Evolutionary conservation across 2,329 filamentous ascomycete species (phyloP).

Genomic region (Fusarium anguioides): DNA sequence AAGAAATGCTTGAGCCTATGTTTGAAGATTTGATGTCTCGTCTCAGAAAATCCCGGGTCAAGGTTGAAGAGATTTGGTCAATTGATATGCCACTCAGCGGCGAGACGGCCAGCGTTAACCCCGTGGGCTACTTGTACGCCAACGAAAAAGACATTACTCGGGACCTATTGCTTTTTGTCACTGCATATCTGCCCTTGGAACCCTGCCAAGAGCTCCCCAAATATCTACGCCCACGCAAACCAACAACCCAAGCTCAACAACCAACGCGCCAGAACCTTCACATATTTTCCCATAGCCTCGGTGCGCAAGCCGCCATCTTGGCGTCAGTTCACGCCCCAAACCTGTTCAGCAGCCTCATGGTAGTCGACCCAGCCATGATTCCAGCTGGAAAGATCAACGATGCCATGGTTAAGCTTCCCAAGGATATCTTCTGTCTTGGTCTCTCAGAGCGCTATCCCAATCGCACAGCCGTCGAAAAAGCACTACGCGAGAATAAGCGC

Average conservation of each 20-base stretch:
- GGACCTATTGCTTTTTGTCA: not conserved
- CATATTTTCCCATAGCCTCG: not conserved
- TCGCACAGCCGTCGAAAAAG: accelerated
- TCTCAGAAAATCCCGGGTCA: not conserved
- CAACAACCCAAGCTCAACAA: not conserved
- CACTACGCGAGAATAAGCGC: not conserved
- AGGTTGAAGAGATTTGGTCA: not conserved
- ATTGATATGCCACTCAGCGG: not conserved
- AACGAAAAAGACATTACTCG: not conserved
- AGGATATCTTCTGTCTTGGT: not conserved
- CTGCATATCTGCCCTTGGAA: not conserved
- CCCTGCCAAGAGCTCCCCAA: not conserved
- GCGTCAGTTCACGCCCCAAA: not conserved
- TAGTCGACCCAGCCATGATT: not conserved
- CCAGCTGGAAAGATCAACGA: not conserved
- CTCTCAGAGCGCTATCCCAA: not conserved
- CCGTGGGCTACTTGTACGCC: not conserved
- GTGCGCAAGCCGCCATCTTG: not conserved
- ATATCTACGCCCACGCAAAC: not conserved
- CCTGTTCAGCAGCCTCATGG: not conserved
- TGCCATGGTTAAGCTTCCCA: not conserved
- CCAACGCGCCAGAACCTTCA: not conserved
- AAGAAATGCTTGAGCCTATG: not conserved
- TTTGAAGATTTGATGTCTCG: not conserved
- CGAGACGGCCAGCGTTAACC: not conserved